phyloP scores from a whole-genome alignment of 441 rosid species.

The Cnidoscolus chayamansa region DNA sequence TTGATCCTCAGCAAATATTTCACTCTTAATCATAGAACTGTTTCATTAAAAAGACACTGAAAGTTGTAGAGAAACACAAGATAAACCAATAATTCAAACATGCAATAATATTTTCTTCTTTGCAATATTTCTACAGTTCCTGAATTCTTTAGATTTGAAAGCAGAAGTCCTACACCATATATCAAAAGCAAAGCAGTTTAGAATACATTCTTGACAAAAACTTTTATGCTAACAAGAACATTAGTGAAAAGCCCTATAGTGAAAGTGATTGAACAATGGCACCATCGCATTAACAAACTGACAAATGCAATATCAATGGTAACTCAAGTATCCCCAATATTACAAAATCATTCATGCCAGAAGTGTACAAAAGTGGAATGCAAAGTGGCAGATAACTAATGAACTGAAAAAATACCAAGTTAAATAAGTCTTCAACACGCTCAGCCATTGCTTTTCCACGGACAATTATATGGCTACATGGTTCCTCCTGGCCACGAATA shows the following conservation, averaged over 20 bases:
- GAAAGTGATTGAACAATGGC: not conserved
- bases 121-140: not conserved
- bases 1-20: not conserved
- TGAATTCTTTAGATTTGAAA: not conserved
- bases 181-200: not conserved
- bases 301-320: not conserved
- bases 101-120: not conserved
- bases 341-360: not conserved
- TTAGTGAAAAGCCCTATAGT: not conserved
- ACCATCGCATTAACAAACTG: not conserved
- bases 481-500: slow-evolving; percentile 65
- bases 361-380: not conserved
- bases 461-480: slow-evolving; percentile 73
- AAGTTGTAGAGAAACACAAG: not conserved
- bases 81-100: slow-evolving; percentile 3
- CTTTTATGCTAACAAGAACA: not conserved
- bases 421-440: slow-evolving; percentile 74
- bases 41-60: not conserved
- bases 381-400: not conserved
- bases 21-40: not conserved
- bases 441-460: slow-evolving; percentile 98
- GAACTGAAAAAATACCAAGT: slow-evolving; percentile 51
- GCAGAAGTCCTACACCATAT: not conserved
- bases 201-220: not conserved
- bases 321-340: slow-evolving; percentile 2